Evolutionary conservation across 2,329 filamentous ascomycete species (phyloP).

Genomic region (Ophiocordyceps camponoti-rufipedis): DNA sequence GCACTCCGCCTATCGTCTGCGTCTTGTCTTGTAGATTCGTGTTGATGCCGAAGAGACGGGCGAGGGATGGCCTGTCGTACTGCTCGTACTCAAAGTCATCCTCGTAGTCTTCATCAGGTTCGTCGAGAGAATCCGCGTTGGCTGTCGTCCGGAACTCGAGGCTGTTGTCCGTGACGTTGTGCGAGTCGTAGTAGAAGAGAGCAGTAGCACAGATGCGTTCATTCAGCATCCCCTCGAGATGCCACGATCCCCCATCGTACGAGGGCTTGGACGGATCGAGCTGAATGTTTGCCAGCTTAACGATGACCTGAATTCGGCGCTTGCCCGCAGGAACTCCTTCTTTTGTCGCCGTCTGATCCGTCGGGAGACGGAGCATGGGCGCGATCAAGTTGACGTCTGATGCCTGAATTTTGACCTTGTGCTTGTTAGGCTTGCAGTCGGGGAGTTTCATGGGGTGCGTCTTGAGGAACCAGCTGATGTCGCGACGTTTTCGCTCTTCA

Average conservation of each 20-base stretch:
- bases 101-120: background rate
- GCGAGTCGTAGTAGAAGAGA: slow-evolving; percentile 40
- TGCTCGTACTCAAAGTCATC: slow-evolving; percentile 11
- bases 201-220: slow-evolving; percentile 47
- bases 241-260: slow-evolving; percentile 35
- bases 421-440: background rate
- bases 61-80: slow-evolving; percentile 14
- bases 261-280: slow-evolving; percentile 37
- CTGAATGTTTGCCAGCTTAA: slow-evolving; percentile 44
- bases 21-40: slow-evolving; percentile 3
- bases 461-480: slow-evolving; percentile 8
- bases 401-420: too few species aligned
- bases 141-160: slow-evolving; percentile 30
- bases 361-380: background rate
- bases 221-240: slow-evolving; percentile 37
- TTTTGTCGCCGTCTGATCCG: slow-evolving; percentile 7
- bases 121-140: slow-evolving; percentile 10
- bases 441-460: slow-evolving; percentile 9
- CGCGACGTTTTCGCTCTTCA: background rate
- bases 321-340: slow-evolving; percentile 9
- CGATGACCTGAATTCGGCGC: slow-evolving; percentile 36
- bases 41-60: slow-evolving; percentile 16
- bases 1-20: slow-evolving; percentile 25
- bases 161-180: slow-evolving; percentile 36
- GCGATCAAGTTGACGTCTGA: too few species aligned